These are phyloP conservation scores for Coprinopsis strossmayeri DNA, from an alignment of 768 basidiomycete species.

Conservation along the genomic window DNA sequence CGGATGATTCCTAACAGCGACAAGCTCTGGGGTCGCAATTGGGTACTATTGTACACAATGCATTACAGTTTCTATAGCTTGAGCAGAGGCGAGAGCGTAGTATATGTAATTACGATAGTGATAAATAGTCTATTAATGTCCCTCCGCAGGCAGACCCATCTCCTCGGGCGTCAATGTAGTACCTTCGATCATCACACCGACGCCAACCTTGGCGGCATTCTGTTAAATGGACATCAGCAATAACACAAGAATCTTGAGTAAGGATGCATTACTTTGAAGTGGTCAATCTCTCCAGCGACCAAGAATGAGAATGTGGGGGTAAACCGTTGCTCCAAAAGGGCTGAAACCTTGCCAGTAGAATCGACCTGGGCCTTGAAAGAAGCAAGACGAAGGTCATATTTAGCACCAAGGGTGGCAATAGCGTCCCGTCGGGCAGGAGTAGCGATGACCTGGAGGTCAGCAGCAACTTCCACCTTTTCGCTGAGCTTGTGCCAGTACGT, in stretches of 20 bases:
- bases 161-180: conserved; percentile 75
- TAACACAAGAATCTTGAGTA: conserved; percentile 5
- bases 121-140: conserved; percentile 27
- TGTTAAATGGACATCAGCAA: conserved; percentile 22
- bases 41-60: too few relatives aligned
- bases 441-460: conserved; percentile 81
- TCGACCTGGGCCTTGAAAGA: conserved; percentile 95
- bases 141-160: conserved; percentile 53
- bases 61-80: conserved; percentile 17
- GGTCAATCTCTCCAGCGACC: conserved; percentile 95
- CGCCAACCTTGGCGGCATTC: conserved; percentile 92
- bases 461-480: conserved; percentile 96
- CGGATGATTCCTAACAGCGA: too few relatives aligned
- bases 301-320: conserved; percentile 93
- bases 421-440: conserved; percentile 82
- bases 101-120: conserved; percentile 21
- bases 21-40: too few relatives aligned
- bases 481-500: conserved; percentile 96
- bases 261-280: conserved; percentile 81
- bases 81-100: conserved; percentile 19
- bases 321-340: conserved; percentile 92
- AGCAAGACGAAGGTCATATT: conserved; percentile 92
- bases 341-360: conserved; percentile 91
- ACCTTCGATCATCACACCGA: conserved; percentile 97
- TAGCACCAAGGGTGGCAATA: conserved; percentile 88